Evolutionary conservation across 768 basidiomycete genomes (phyloP), one percentile per base, ranked within the genome.

Genomic region (Leccinum arenicola): DNA sequence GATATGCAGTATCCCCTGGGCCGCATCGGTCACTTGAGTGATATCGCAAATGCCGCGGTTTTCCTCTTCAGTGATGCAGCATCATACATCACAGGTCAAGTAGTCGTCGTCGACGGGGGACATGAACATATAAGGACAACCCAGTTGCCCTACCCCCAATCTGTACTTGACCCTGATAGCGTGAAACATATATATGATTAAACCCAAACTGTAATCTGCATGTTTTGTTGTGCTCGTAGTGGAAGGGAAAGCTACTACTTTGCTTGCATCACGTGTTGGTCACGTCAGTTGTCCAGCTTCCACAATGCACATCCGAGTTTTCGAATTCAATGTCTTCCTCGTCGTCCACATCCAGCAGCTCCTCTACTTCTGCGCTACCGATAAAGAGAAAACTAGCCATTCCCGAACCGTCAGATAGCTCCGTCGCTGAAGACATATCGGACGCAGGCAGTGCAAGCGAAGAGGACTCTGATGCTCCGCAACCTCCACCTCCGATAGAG

Each of bases 1-100:
- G 23, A 21, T 11, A 21, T 0, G 7, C 1, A 3, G 5, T 74
- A 52, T 49, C 76, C 74, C 9, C 69, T 77, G 23, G 87, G 86
- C 29, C 85, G 89, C 23, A 53, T 76, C 40, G 89, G 88, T 31
- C 71, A 80, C 49, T 66, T 85, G 56, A 72, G 79, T 38, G 92
- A 95, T 64, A 75, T 91, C 56, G 90, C 82, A 6, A 88, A 88
- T 66, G 82, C 85, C 21, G 78, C 89, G 0, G 77, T 91, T 4
- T 95, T 92, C 74, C 77, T 95, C 43, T 92, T 94, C 76, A 93
- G 91, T 65, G 82, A 84, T 52, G 91, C 89, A 4, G 91, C 90
- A 12, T 75, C 83, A 6, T 91, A 82, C 70, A 83, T 94, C 58
- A 88, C 88, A 2, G 91, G 91, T 4, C 87, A 89, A 64, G 74